Evolutionary conservation across 2,329 filamentous ascomycete species (phyloP).

Genomic region (Coniochaeta sp.): DNA sequence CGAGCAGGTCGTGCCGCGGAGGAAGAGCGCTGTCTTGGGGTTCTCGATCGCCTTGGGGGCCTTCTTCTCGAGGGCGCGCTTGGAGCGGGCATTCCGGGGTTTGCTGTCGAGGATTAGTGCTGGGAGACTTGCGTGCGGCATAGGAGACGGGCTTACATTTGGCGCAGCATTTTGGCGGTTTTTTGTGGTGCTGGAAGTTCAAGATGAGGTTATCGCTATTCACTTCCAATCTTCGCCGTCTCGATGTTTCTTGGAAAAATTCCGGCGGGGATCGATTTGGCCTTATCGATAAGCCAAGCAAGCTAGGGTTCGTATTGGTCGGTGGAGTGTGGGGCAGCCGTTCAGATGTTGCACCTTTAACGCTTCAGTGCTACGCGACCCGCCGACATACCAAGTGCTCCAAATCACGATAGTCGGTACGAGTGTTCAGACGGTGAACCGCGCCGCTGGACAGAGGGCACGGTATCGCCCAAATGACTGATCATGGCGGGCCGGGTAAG

Average conservation of each 20-base stretch:
- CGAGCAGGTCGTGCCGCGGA: slow-evolving; percentile 80
- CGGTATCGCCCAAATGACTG: too few species aligned
- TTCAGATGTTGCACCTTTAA: too few species aligned
- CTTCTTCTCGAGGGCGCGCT: slow-evolving; percentile 88
- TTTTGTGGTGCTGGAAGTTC: background rate
- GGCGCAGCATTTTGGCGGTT: slow-evolving; percentile 34
- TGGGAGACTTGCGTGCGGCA: background rate
- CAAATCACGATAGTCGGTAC: too few species aligned
- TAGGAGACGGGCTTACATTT: slow-evolving; percentile 30
- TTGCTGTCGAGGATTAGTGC: slow-evolving; percentile 32
- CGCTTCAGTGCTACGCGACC: too few species aligned
- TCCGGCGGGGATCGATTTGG: background rate
- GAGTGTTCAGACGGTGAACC: too few species aligned
- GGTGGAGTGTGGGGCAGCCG: too few species aligned
- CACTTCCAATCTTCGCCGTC: background rate
- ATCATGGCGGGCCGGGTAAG: too few species aligned
- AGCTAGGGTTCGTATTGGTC: too few species aligned
- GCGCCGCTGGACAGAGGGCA: too few species aligned
- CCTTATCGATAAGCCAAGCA: background rate
- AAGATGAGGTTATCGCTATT: background rate
- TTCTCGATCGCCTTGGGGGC: slow-evolving; percentile 86
- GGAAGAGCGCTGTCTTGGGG: slow-evolving; percentile 81
- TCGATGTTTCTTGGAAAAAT: background rate
- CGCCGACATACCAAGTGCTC: too few species aligned
- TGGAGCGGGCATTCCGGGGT: slow-evolving; percentile 73